phyloP scores from a whole-genome alignment of 345 rosid species.

The Hibiscus syriacus region DNA sequence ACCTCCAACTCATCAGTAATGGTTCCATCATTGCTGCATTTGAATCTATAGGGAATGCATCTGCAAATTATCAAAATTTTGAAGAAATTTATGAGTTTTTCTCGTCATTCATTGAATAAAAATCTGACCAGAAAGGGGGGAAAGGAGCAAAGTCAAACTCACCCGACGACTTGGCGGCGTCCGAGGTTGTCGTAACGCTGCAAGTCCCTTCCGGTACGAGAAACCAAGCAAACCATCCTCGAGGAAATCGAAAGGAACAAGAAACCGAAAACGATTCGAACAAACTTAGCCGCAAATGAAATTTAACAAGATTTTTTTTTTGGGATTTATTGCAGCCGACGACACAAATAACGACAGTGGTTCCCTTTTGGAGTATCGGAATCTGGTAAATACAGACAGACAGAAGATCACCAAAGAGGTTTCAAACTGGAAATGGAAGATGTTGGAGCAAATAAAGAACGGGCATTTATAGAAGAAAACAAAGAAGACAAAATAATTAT shows the following conservation, averaged over 20 bases:
- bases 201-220: slow-evolving; percentile 66
- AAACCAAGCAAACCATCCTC: slow-evolving; percentile 48
- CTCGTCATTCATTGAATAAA: background rate
- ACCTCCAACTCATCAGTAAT: slow-evolving; percentile 49
- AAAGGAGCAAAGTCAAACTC: slow-evolving; percentile 8
- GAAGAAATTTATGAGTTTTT: background rate
- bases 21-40: slow-evolving; percentile 25
- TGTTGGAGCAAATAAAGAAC: background rate
- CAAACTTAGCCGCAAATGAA: background rate
- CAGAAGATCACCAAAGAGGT: background rate
- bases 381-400: background rate
- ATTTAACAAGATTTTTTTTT: background rate
- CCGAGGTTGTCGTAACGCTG: slow-evolving; percentile 64
- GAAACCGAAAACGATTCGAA: background rate
- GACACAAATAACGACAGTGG: background rate
- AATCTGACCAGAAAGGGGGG: too few species aligned
- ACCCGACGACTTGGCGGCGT: slow-evolving; percentile 90
- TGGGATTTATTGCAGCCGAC: background rate
- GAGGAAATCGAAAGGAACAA: background rate
- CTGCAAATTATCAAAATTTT: slow-evolving; percentile 26
- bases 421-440: background rate
- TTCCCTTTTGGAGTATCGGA: background rate
- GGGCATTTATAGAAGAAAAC: background rate
- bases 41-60: slow-evolving; percentile 71
- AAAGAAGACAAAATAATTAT: background rate